phyloP scores from a whole-genome alignment of 805 yeast species.

The Schizosaccharomyces osmophilus region DNA sequence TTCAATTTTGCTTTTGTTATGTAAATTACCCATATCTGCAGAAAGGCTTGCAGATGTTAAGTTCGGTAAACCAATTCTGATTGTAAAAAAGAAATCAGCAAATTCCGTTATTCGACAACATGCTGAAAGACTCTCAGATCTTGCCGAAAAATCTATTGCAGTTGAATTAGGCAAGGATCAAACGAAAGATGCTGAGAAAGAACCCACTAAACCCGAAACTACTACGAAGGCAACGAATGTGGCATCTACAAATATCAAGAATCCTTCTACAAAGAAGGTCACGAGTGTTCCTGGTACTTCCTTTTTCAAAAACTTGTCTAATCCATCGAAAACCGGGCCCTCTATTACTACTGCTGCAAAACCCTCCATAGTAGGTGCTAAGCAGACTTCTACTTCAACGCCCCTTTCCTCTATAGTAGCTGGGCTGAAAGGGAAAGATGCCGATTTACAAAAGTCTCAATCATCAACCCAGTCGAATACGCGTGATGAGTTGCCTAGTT shows the following conservation, averaged over 20 bases:
- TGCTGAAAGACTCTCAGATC: not conserved
- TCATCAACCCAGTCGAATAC: not conserved
- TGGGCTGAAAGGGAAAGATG: not conserved
- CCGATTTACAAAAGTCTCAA: not conserved
- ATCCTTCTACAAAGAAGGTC: not conserved
- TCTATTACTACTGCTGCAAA: not conserved
- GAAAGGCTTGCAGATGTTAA: not conserved
- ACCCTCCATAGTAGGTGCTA: not conserved
- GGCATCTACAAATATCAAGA: not conserved
- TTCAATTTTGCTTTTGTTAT: not conserved
- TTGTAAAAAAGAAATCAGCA: not conserved
- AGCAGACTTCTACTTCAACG: not conserved
- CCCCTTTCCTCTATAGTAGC: not conserved
- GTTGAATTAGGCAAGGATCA: not conserved
- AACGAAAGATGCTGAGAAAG: not conserved
- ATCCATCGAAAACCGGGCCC: not conserved
- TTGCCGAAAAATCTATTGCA: not conserved
- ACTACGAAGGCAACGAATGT: not conserved
- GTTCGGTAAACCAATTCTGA: not conserved
- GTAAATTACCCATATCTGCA: not conserved
- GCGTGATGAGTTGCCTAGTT: not conserved
- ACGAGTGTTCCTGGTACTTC: not conserved
- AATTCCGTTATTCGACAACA: not conserved
- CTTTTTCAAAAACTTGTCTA: not conserved
- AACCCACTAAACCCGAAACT: not conserved